Percentiles rank a stretch among this genome's conserved stretches.
These are phyloP conservation scores for Clavariopsis aquatica DNA, from an alignment of 495 filamentous ascomycete genomes.

Conservation along the genomic window DNA sequence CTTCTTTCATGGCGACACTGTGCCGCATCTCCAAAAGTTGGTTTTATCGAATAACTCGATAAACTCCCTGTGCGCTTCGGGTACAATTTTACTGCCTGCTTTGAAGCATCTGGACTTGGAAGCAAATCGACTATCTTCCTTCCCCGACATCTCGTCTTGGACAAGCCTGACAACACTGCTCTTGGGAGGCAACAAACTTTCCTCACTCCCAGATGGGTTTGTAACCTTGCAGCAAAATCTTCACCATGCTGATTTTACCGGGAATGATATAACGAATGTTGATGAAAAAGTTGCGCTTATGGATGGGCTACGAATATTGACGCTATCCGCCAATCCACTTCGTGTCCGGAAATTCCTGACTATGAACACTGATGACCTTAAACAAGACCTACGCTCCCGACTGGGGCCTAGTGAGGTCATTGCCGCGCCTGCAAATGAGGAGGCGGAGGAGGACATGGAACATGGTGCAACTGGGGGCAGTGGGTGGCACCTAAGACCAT, in stretches of 20 bases:
- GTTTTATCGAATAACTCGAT: conserved; percentile 78
- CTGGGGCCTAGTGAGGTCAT: conserved; percentile 56
- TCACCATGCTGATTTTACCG: conserved; percentile 74
- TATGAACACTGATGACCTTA: conserved; percentile 79
- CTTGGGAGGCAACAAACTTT: conserved; percentile 78
- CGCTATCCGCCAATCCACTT: conserved; percentile 81
- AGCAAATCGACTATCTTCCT: conserved; percentile 68
- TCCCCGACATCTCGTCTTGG: conserved; percentile 76
- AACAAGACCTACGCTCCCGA: conserved; percentile 69
- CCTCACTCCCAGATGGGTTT: conserved; percentile 73
- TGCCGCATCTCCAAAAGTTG: conserved; percentile 67
- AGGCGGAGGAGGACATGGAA: neutral
- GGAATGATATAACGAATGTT: conserved; percentile 75
- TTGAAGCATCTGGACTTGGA: conserved; percentile 73
- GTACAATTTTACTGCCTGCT: conserved; percentile 62
- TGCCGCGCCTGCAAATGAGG: conserved; percentile 8
- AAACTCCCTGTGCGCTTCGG: conserved; percentile 53
- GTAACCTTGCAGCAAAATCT: conserved; percentile 61
- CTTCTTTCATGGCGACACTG: conserved; percentile 63
- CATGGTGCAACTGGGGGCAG: conserved; percentile 1
- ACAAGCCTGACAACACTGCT: conserved; percentile 67
- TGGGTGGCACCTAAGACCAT: conserved; percentile 38
- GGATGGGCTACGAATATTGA: conserved; percentile 70
- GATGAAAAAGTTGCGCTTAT: conserved; percentile 79
- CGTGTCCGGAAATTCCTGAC: conserved; percentile 79